These are phyloP conservation scores for Blastocystis hominis DNA, from an alignment of 352 stramenopile species.

Conservation along the genomic window DNA sequence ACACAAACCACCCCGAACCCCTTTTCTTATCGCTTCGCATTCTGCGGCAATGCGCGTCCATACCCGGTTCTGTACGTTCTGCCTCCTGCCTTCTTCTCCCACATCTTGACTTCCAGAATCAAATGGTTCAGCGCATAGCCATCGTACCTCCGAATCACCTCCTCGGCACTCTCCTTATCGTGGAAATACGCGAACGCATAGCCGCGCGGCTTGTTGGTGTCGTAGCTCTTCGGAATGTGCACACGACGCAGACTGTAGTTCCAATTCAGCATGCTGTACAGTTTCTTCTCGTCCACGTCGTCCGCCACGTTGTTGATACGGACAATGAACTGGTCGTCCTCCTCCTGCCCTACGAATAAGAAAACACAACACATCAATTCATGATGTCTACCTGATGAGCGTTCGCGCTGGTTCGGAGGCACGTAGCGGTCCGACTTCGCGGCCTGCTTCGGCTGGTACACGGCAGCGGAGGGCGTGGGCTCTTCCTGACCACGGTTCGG, in stretches of 20 bases:
- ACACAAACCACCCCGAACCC: background rate
- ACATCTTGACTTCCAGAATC: conserved; percentile 6
- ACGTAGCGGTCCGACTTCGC: background rate
- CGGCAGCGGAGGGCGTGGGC: too few species aligned
- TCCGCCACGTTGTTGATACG: conserved; percentile 7
- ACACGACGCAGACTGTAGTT: background rate
- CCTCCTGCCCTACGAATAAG: background rate
- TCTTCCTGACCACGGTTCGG: background rate
- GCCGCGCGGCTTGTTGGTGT: conserved; percentile 21
- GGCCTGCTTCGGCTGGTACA: background rate
- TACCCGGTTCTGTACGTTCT: background rate
- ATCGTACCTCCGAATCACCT: conserved; percentile 28
- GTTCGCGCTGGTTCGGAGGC: background rate
- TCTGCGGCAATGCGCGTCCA: conserved; percentile 37
- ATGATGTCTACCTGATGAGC: too few species aligned
- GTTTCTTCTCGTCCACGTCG: background rate
- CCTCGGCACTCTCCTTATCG: conserved; percentile 5
- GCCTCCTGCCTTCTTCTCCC: conserved; percentile 10
- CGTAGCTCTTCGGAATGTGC: background rate
- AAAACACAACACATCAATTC: too few species aligned
- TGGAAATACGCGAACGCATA: conserved; percentile 17
- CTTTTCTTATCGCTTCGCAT: conserved; percentile 21
- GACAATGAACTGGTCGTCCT: background rate
- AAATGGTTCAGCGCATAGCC: conserved; percentile 45
- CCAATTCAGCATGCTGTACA: background rate